Conservation (phyloP, 176 grass and related monocot genomes). For the Eleusine coracana region DNA sequence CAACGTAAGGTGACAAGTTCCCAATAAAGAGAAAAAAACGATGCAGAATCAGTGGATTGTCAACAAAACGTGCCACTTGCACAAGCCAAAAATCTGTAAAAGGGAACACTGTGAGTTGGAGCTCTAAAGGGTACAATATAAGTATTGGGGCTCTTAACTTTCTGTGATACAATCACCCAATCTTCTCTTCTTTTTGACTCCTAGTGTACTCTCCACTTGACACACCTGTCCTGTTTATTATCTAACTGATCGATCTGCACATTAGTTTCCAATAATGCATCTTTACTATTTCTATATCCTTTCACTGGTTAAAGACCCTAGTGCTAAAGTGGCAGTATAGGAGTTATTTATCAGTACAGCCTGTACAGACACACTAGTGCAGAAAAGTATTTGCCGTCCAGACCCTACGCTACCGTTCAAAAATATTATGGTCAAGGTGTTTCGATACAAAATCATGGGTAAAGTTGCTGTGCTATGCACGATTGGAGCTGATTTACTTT, state of each 20-base stretch:
- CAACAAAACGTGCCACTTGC: slow-evolving; percentile 16
- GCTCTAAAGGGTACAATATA: not conserved
- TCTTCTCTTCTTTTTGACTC: slow-evolving; percentile 24
- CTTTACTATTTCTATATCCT: not conserved
- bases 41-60: slow-evolving; percentile 14
- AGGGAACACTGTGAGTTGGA: not conserved
- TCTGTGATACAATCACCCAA: slow-evolving; percentile 32
- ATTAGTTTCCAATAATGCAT: not conserved
- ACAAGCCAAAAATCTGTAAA: slow-evolving; percentile 29
- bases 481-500: slow-evolving; percentile 13
- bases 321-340: not conserved
- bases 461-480: not conserved
- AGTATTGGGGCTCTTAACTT: slow-evolving; percentile 26
- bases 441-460: slow-evolving; percentile 23
- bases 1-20: slow-evolving; percentile 8
- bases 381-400: slow-evolving; percentile 12
- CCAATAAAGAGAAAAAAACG: not conserved
- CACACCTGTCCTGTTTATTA: not conserved
- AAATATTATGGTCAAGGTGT: slow-evolving; percentile 26
- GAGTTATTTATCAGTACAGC: not conserved
- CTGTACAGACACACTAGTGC: not conserved
- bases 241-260: slow-evolving; percentile 1
- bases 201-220: slow-evolving; percentile 46
- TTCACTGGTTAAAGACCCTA: slow-evolving; percentile 8
- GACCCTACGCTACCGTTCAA: not conserved